Percentiles rank a stretch among this genome's conserved stretches.
Conservation (phyloP, 305 asterid genomes). For the Fraxinus sp. region DNA sequence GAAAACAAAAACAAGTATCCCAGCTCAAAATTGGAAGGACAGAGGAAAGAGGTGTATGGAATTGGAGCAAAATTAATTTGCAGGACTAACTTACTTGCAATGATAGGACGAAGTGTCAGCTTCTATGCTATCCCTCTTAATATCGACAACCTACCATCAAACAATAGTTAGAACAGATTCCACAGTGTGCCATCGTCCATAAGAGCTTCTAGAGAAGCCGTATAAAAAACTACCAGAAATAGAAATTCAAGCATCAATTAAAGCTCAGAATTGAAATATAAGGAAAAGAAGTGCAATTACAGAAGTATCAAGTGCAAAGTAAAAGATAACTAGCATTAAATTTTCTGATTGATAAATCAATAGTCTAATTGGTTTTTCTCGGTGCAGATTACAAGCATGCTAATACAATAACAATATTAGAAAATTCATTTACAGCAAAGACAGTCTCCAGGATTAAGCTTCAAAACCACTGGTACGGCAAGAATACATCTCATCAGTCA, state of each 20-base stretch:
- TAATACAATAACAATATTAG: background rate
- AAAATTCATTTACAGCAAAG: background rate
- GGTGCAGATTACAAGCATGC: background rate
- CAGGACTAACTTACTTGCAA: slow-evolving; percentile 63
- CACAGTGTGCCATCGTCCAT: background rate
- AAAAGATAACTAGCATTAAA: background rate
- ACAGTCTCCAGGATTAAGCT: background rate
- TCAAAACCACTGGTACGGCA: background rate
- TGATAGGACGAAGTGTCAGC: slow-evolving; percentile 76
- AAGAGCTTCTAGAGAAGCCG: background rate
- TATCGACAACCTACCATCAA: slow-evolving; percentile 62
- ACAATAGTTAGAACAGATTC: slow-evolving; percentile 16
- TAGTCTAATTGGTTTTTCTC: background rate
- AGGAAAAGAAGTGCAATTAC: background rate
- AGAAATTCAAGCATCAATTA: background rate
- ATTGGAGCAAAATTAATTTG: background rate
- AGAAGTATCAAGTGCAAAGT: background rate
- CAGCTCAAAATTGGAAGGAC: background rate
- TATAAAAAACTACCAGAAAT: background rate
- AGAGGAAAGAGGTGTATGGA: background rate
- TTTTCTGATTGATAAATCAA: background rate
- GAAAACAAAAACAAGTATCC: slow-evolving; percentile 8
- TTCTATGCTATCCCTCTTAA: slow-evolving; percentile 49
- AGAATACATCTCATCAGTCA: background rate
- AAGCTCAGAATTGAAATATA: background rate